Evolutionary conservation across 768 basidiomycete species (phyloP).

Genomic region (Coprinopsis marcescibilis): DNA sequence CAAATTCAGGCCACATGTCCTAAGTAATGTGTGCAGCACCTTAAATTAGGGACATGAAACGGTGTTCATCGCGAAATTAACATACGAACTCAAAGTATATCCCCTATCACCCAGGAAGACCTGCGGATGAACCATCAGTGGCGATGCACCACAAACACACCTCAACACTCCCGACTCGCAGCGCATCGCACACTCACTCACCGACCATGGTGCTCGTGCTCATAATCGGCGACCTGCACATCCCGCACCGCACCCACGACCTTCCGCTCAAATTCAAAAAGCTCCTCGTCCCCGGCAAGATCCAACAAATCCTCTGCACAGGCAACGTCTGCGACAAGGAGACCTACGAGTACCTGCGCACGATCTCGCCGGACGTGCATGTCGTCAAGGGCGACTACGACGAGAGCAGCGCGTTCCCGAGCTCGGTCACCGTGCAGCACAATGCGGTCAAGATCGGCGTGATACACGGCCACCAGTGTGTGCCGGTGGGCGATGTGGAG

Average conservation of each 20-base stretch:
- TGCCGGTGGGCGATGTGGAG: slow-evolving; percentile 90
- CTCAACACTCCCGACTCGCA: no score
- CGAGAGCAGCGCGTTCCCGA: slow-evolving; percentile 72
- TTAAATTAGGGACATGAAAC: no score
- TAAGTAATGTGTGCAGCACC: no score
- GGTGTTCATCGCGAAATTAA: no score
- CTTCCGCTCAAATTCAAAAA: slow-evolving; percentile 97
- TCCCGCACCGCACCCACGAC: slow-evolving; percentile 86
- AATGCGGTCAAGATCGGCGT: slow-evolving; percentile 86
- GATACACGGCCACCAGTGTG: slow-evolving; percentile 89
- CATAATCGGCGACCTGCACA: slow-evolving; percentile 95
- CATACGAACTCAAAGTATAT: no score
- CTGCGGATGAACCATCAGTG: no score
- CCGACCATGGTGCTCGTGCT: slow-evolving; percentile 83
- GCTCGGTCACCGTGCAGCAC: slow-evolving; percentile 76
- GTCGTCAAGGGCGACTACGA: slow-evolving; percentile 95
- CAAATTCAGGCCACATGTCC: no score
- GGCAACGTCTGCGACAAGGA: slow-evolving; percentile 97
- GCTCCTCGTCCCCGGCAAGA: slow-evolving; percentile 91
- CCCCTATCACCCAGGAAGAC: no score
- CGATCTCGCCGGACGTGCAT: slow-evolving; percentile 89
- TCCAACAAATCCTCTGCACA: slow-evolving; percentile 95
- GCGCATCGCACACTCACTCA: no score
- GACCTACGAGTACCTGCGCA: slow-evolving; percentile 93
- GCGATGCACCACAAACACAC: no score